Conservation (phyloP, 495 filamentous ascomycete genomes). For the Xanthoparmelia taractica region DNA sequence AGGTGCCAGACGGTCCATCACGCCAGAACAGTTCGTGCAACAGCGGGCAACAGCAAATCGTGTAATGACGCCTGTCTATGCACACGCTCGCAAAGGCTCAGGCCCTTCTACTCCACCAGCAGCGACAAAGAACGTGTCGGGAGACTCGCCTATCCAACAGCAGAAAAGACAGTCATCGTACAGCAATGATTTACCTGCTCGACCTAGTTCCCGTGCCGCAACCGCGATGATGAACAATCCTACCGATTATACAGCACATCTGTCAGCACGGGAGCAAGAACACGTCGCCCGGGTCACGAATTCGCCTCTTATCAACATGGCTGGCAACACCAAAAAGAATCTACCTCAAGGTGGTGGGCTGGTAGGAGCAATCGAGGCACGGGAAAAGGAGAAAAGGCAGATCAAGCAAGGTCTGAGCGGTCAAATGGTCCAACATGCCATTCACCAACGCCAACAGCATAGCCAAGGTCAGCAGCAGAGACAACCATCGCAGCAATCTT, state of each 20-base stretch:
- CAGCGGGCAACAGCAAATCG: slow-evolving; percentile 60
- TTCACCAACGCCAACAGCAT: slow-evolving; percentile 63
- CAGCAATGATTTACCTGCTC: slow-evolving; percentile 36
- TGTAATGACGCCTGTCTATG: slow-evolving; percentile 43
- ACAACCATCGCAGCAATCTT: slow-evolving; percentile 41
- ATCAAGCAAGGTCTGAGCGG: slow-evolving; percentile 64
- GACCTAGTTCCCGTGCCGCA: slow-evolving; percentile 46
- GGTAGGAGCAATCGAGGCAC: slow-evolving; percentile 66
- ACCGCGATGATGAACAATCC: slow-evolving; percentile 36
- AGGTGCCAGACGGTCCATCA: slow-evolving; percentile 36
- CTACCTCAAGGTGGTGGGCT: slow-evolving; percentile 48
- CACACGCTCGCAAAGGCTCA: slow-evolving; percentile 25
- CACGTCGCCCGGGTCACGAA: slow-evolving; percentile 84
- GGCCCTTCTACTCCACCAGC: slow-evolving; percentile 40
- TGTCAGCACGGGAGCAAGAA: slow-evolving; percentile 91
- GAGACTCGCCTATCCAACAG: slow-evolving; percentile 44
- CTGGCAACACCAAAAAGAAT: slow-evolving; percentile 42
- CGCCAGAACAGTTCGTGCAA: slow-evolving; percentile 79
- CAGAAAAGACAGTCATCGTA: slow-evolving; percentile 28
- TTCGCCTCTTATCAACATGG: slow-evolving; percentile 68
- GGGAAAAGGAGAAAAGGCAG: slow-evolving; percentile 65
- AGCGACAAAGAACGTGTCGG: slow-evolving; percentile 41
- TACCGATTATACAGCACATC: slow-evolving; percentile 51
- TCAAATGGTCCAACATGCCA: slow-evolving; percentile 71
- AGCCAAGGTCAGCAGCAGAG: slow-evolving; percentile 37